phyloP scores from a whole-genome alignment of 1,139 yeast genomes.

The Nakaseomyces bracarensis region DNA sequence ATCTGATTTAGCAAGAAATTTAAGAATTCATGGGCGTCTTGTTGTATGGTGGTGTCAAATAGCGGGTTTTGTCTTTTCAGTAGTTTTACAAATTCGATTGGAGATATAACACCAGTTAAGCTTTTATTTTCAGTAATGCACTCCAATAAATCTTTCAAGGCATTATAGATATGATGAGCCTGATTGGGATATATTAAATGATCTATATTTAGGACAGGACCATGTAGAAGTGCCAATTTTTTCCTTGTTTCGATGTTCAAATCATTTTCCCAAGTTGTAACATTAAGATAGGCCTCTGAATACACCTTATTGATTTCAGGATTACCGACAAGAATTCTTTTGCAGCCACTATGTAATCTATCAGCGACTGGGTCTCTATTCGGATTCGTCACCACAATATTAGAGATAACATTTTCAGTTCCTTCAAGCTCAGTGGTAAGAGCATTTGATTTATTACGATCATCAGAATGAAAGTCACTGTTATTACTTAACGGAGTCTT shows the following conservation, averaged over 20 bases:
- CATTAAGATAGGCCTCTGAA: background rate
- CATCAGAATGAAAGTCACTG: background rate
- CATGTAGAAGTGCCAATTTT: conserved; percentile 66
- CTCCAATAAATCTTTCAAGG: conserved; percentile 80
- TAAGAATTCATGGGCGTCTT: conserved; percentile 94
- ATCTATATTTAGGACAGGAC: conserved; percentile 81
- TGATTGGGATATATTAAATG: conserved; percentile 26
- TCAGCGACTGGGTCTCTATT: conserved; percentile 16
- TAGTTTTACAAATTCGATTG: conserved; percentile 61
- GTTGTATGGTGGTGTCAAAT: conserved; percentile 90
- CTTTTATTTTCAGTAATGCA: conserved; percentile 66
- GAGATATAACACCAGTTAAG: conserved; percentile 78
- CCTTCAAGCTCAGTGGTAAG: too few species aligned
- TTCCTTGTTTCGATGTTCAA: conserved; percentile 63
- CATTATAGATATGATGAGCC: conserved; percentile 50
- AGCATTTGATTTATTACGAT: background rate
- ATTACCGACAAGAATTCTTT: conserved; percentile 19
- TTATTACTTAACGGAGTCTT: background rate
- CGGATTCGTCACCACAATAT: too few species aligned
- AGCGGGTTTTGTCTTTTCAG: conserved; percentile 75
- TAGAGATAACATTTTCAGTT: background rate
- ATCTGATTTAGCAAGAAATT: conserved; percentile 78
- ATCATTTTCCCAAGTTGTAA: background rate
- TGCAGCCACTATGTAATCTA: conserved; percentile 25
- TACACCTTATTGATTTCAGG: background rate